Base-by-base conservation (phyloP, 768 basidiomycete genomes). In the Tulasnella calospora region DNA sequence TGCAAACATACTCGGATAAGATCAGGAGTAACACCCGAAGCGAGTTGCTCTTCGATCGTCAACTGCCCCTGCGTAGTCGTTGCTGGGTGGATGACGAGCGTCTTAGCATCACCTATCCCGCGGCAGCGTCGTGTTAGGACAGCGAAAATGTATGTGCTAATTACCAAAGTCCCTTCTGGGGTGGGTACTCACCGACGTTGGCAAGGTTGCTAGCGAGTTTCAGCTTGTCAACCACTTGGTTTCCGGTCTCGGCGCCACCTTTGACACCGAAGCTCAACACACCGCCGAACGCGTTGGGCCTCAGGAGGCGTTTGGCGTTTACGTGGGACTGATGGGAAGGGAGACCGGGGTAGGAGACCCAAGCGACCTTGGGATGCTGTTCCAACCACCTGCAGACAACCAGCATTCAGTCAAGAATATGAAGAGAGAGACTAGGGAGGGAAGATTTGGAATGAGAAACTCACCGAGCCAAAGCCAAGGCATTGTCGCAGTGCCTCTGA, bases 401-500 rank as follows among this genome's bases (percentile, higher is more conserved):
- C n/a, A n/a, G n/a, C n/a, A n/a, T n/a, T n/a, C n/a, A n/a, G n/a
- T n/a, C n/a, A n/a, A n/a, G n/a, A n/a, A n/a, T n/a, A n/a, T n/a
- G n/a, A n/a, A n/a, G n/a, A n/a, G n/a, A n/a, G n/a, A n/a, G n/a
- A n/a, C n/a, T n/a, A n/a, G n/a, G n/a, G n/a, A n/a, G 36, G 5
- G 38, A 15, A 17, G 5, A n/a, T n/a, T n/a, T n/a, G n/a, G n/a
- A n/a, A n/a, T n/a, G n/a, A n/a, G 9, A 27, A 33, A 44, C 74
- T 21, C 38, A 78, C 67, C 85, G 83, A 0, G 94, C 94, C 27
- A 95, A 86, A 5, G 87, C 88, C 17, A 94, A 86, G 0, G 91
- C 90, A 80, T 94, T 94, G 46, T 90, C 86, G 73, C 87, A 88
- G 83, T 94, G 93, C 73, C 93, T 84, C 85, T 94, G 88, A 9